These are phyloP conservation scores for Kluyveromyces lactis DNA, from an alignment of 805 yeast species.

Conservation along the genomic window DNA sequence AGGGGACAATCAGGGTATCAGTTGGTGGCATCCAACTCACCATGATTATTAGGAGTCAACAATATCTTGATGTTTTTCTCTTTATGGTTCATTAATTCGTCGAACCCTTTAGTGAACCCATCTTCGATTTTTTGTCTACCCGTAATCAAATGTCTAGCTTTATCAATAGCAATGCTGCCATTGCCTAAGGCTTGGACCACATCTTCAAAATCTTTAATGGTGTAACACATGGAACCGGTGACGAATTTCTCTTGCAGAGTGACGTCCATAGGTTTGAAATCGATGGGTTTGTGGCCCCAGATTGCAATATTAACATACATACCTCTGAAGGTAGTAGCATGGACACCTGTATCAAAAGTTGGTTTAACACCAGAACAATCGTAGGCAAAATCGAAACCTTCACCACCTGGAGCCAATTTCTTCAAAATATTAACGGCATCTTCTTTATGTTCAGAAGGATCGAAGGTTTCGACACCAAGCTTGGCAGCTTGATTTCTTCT, in stretches of 20 bases:
- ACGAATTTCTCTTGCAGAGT: constrained; percentile 46
- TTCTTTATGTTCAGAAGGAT: constrained; percentile 36
- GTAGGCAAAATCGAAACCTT: constrained; percentile 43
- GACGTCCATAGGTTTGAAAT: constrained; percentile 46
- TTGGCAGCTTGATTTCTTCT: constrained; percentile 42
- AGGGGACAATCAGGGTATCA: no score
- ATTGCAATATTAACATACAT: constrained; percentile 57
- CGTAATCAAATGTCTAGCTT: constrained; percentile 42
- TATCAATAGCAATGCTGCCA: constrained; percentile 38
- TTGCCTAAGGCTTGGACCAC: constrained; percentile 43
- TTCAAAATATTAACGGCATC: constrained; percentile 32
- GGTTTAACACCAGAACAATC: constrained; percentile 47
- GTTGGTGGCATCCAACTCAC: constrained; percentile 18
- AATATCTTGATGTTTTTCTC: constrained; percentile 48
- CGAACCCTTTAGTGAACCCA: constrained; percentile 46
- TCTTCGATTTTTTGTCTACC: constrained; percentile 42
- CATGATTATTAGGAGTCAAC: constrained; percentile 39
- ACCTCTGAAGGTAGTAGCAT: constrained; percentile 45
- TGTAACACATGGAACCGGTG: constrained; percentile 57
- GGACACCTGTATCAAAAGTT: constrained; percentile 44
- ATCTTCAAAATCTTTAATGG: constrained; percentile 46
- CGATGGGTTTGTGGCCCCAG: constrained; percentile 46
- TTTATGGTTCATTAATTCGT: constrained; percentile 43
- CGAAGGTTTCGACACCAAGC: constrained; percentile 41
- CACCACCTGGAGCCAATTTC: constrained; percentile 34